These are phyloP conservation scores for Tetrapisispora arboricola DNA, from an alignment of 805 yeast species.

Conservation along the genomic window DNA sequence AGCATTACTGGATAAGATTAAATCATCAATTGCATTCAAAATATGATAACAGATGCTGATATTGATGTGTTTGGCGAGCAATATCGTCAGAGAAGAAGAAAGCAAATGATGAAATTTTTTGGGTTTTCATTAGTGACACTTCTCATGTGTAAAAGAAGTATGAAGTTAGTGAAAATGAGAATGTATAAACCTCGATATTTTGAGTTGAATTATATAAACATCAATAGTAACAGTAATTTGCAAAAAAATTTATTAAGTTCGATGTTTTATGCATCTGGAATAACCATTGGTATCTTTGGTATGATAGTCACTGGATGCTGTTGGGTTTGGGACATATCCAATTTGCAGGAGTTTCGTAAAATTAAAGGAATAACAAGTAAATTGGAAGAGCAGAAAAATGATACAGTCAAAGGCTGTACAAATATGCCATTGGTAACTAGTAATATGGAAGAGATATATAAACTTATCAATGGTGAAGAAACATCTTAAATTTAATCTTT, in stretches of 20 bases:
- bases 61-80: conserved; percentile 18
- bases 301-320: conserved; percentile 67
- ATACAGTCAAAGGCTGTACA: neutral
- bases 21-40: too few species aligned
- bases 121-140: conserved; percentile 66
- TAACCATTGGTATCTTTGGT: conserved; percentile 62
- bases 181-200: conserved; percentile 35
- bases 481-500: neutral
- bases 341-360: conserved; percentile 47
- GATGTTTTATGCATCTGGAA: conserved; percentile 65
- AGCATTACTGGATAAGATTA: too few species aligned
- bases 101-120: conserved; percentile 64
- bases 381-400: neutral
- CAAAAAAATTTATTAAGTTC: conserved; percentile 37
- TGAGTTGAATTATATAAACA: neutral
- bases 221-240: neutral
- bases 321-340: conserved; percentile 70
- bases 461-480: neutral
- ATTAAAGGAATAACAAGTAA: neutral
- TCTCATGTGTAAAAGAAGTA: conserved; percentile 61
- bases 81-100: conserved; percentile 52
- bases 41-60: too few species aligned
- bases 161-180: conserved; percentile 60
- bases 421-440: neutral
- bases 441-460: neutral